Percentiles rank a stretch among this genome's conserved stretches.
Conservation (phyloP, 164 flowering plant genomes). For the Annona cherimola region DNA sequence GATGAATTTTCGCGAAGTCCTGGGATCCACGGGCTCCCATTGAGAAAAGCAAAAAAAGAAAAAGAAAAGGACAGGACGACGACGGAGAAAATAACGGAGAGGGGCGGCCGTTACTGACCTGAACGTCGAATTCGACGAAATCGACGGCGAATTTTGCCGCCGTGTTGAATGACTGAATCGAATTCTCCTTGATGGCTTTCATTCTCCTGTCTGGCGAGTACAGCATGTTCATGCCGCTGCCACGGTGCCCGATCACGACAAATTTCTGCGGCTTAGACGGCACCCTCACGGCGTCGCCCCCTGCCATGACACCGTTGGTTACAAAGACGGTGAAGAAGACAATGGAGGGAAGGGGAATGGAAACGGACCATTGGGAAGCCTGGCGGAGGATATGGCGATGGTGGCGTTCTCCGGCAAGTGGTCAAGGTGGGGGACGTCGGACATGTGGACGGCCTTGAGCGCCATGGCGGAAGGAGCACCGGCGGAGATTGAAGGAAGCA, state of each 20-base stretch:
- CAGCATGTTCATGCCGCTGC: slow-evolving; percentile 76
- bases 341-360: not conserved
- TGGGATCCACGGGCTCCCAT: not conserved
- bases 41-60: too few species aligned
- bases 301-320: slow-evolving; percentile 11
- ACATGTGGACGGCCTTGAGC: slow-evolving; percentile 66
- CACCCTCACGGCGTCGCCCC: slow-evolving; percentile 13
- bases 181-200: slow-evolving; percentile 68
- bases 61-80: not conserved
- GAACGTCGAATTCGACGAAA: slow-evolving; percentile 86
- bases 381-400: slow-evolving; percentile 18
- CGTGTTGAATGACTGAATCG: slow-evolving; percentile 61
- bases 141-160: slow-evolving; percentile 54
- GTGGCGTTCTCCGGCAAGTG: slow-evolving; percentile 37
- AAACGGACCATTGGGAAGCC: slow-evolving; percentile 23
- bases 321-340: not conserved
- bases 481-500: too few species aligned
- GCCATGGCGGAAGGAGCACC: slow-evolving; percentile 32
- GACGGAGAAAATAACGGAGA: not conserved
- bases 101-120: slow-evolving; percentile 32
- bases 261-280: slow-evolving; percentile 33
- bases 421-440: slow-evolving; percentile 63
- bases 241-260: slow-evolving; percentile 78
- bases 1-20: not conserved
- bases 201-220: slow-evolving; percentile 55